Evolutionary conservation across 2,329 filamentous ascomycete species (phyloP).

Genomic region (Trichophyton verrucosum): DNA sequence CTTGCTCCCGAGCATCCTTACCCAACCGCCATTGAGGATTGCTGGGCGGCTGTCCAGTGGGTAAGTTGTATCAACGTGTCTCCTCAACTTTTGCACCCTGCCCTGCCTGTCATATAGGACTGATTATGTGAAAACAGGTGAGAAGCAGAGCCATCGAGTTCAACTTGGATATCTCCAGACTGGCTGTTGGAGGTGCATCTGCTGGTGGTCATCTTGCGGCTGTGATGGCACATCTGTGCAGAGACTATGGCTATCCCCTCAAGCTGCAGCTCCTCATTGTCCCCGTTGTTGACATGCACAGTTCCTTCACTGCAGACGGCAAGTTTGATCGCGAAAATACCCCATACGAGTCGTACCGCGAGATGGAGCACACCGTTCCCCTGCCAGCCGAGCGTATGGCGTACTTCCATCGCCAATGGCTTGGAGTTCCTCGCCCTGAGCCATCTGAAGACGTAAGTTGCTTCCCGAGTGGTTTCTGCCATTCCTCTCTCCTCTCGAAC

Average conservation of each 20-base stretch:
- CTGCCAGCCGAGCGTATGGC: conserved; percentile 28
- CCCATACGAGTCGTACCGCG: conserved; percentile 30
- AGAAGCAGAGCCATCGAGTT: conserved; percentile 24
- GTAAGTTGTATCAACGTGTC: conserved; percentile 13
- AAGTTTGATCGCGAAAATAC: conserved; percentile 25
- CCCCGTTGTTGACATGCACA: conserved; percentile 27
- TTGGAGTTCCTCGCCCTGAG: conserved; percentile 27
- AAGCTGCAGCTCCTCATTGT: conserved; percentile 28
- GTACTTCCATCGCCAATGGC: conserved; percentile 29
- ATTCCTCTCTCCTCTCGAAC: background rate
- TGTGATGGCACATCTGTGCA: conserved; percentile 28
- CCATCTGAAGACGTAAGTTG: conserved; percentile 24
- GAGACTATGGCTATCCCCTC: conserved; percentile 26
- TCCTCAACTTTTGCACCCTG: background rate
- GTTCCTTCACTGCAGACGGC: conserved; percentile 25
- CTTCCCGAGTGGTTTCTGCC: background rate
- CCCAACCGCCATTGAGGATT: conserved; percentile 29
- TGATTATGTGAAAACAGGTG: conserved; percentile 15
- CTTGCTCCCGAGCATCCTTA: conserved; percentile 30
- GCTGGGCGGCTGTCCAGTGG: conserved; percentile 31
- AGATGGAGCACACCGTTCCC: conserved; percentile 27
- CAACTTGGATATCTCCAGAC: conserved; percentile 23
- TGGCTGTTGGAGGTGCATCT: conserved; percentile 30
- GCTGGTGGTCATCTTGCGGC: conserved; percentile 31
- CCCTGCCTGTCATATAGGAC: too few species aligned